Conservation (phyloP, 2,329 filamentous ascomycete genomes). For the Dryadomyces sulphureus region DNA sequence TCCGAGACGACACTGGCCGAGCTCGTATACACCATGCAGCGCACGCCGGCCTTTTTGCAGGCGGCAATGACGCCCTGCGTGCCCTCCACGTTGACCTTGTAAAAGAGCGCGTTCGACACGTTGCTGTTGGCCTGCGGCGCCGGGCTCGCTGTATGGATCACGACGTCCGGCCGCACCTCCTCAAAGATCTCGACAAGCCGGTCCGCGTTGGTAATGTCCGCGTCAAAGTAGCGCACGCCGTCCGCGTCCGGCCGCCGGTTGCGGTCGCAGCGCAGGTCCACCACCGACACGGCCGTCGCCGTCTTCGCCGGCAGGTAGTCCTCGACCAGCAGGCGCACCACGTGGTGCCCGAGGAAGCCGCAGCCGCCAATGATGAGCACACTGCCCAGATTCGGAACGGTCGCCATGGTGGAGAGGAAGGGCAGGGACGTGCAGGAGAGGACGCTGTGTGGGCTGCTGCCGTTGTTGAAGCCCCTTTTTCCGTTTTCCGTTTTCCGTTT, state of each 20-base stretch:
- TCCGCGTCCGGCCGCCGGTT: slow-evolving; percentile 47
- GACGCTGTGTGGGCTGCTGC: too few relatives aligned
- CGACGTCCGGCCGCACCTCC: slow-evolving; percentile 58
- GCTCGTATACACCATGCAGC: slow-evolving; percentile 79
- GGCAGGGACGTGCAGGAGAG: too few relatives aligned
- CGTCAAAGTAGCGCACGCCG: slow-evolving; percentile 54
- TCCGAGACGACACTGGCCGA: slow-evolving; percentile 79
- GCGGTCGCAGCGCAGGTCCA: slow-evolving; percentile 56
- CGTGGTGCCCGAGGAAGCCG: slow-evolving; percentile 72
- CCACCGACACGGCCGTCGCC: slow-evolving; percentile 44
- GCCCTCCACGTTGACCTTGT: slow-evolving; percentile 77
- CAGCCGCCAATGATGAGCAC: slow-evolving; percentile 73
- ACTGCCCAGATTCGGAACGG: slow-evolving; percentile 35
- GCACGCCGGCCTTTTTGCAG: slow-evolving; percentile 54
- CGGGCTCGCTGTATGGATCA: slow-evolving; percentile 82
- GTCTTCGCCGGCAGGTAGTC: slow-evolving; percentile 27
- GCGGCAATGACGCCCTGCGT: slow-evolving; percentile 66
- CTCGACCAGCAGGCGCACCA: slow-evolving; percentile 57
- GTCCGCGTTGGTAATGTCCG: slow-evolving; percentile 57
- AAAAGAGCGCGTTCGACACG: slow-evolving; percentile 47
- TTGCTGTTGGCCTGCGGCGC: slow-evolving; percentile 36
- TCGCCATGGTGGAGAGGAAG: slow-evolving; percentile 16
- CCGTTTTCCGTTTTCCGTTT: not conserved
- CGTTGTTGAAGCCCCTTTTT: not conserved
- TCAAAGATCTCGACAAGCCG: slow-evolving; percentile 49